Conservation (phyloP, 768 basidiomycete species). For the Naganishia vishniacii region DNA sequence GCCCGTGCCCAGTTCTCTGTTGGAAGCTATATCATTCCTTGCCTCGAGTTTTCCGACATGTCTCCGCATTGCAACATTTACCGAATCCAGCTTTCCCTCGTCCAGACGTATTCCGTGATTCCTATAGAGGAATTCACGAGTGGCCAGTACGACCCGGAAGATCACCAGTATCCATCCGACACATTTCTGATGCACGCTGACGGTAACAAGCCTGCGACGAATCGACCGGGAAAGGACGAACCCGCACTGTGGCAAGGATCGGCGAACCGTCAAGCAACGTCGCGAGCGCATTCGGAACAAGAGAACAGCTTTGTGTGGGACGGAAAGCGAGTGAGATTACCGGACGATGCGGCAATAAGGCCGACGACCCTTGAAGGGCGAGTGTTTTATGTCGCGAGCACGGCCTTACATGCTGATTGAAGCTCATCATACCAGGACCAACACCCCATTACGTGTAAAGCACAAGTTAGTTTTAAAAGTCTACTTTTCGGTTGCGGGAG, state of each 20-base stretch:
- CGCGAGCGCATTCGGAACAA: not conserved
- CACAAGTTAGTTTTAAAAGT: conserved; percentile 17
- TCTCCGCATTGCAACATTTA: conserved; percentile 21
- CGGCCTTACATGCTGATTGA: too few relatives aligned
- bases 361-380: conserved; percentile 17
- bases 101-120: conserved; percentile 16
- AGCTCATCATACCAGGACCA: too few relatives aligned
- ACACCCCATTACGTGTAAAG: conserved; percentile 13
- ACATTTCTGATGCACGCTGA: conserved; percentile 2
- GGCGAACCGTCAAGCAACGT: not conserved
- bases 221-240: conserved; percentile 2
- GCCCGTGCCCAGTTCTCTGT: conserved; percentile 23
- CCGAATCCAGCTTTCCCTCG: not conserved
- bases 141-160: conserved; percentile 14
- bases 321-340: not conserved
- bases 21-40: conserved; percentile 6
- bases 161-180: conserved; percentile 6
- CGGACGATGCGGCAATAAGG: conserved; percentile 18
- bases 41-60: conserved; percentile 6
- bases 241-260: conserved; percentile 9
- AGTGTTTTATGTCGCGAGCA: too few relatives aligned
- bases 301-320: conserved; percentile 4
- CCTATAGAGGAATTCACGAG: conserved; percentile 10
- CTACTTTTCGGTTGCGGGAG: conserved; percentile 16
- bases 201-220: conserved; percentile 4